phyloP scores from a whole-genome alignment of 2,329 filamentous ascomycete species.

The Thielaviopsis punctulata region DNA sequence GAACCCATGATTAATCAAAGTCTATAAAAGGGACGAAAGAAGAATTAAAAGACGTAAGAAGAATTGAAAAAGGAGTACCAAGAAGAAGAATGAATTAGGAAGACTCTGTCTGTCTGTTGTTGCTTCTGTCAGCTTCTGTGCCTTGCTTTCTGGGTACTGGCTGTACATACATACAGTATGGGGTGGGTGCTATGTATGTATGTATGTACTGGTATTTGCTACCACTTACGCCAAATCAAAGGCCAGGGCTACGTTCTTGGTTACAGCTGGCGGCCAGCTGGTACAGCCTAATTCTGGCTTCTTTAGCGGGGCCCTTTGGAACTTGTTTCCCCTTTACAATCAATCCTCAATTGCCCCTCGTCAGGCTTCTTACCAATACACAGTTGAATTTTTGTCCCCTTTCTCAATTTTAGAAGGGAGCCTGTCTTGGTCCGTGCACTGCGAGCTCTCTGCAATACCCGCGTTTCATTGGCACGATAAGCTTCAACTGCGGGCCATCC shows the following conservation, averaged over 20 bases:
- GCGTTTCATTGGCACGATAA: constrained; percentile 4
- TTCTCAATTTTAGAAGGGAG: constrained; percentile 1
- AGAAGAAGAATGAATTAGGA: constrained; percentile 1
- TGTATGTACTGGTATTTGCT: background rate
- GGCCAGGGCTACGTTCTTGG: background rate
- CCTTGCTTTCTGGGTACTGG: background rate
- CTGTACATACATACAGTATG: too few relatives aligned
- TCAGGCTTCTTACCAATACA: background rate
- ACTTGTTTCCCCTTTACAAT: background rate
- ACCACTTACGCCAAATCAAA: background rate
- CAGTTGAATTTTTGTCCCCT: background rate
- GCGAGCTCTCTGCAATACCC: background rate
- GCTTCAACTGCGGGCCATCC: background rate
- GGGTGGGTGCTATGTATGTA: too few relatives aligned
- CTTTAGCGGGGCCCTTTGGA: too few relatives aligned
- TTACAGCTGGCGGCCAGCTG: background rate
- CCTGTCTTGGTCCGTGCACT: constrained; percentile 1
- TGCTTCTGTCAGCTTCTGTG: constrained; percentile 12
- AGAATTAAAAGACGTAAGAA: background rate
- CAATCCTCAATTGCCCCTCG: background rate
- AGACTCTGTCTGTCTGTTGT: too few relatives aligned
- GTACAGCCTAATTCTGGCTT: background rate
- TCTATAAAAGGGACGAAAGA: constrained; percentile 1
- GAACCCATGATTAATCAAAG: constrained; percentile 54
- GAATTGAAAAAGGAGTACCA: background rate